Conservation (phyloP, 1,284 basidiomycete genomes). For the Leccinum pallidistipes region DNA sequence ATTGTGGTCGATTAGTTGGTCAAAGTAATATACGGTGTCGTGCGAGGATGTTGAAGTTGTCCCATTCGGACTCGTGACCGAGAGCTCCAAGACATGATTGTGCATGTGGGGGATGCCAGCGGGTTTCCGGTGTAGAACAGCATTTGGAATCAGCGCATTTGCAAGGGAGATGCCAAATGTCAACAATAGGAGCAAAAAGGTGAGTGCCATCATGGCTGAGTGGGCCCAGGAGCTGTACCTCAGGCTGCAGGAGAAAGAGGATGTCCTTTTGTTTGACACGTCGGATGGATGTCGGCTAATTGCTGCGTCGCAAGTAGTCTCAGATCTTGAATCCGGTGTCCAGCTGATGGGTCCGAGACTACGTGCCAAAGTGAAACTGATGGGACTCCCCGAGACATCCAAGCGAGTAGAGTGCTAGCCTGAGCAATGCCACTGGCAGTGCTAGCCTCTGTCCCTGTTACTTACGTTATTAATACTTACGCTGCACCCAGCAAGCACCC, state of each 20-base stretch:
- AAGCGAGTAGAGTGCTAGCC: too few species aligned
- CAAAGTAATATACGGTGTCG: slow-evolving; percentile 59
- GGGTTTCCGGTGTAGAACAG: slow-evolving; percentile 19
- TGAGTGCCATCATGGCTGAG: slow-evolving; percentile 14
- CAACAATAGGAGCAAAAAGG: slow-evolving; percentile 1
- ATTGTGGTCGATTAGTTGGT: slow-evolving; percentile 72
- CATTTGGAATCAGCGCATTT: slow-evolving; percentile 20
- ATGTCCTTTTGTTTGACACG: background rate
- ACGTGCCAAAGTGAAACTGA: background rate
- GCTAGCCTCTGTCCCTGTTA: too few species aligned
- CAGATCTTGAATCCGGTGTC: background rate
- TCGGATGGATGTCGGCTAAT: background rate
- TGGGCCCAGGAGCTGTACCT: background rate
- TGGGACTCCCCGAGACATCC: too few species aligned
- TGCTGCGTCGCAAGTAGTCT: background rate
- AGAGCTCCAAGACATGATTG: slow-evolving; percentile 5
- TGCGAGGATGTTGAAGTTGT: slow-evolving; percentile 19
- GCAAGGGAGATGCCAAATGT: slow-evolving; percentile 13
- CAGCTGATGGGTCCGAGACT: too few species aligned
- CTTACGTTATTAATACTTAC: too few species aligned
- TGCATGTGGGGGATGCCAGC: slow-evolving; percentile 12
- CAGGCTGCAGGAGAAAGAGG: background rate
- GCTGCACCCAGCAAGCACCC: too few species aligned
- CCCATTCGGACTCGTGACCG: slow-evolving; percentile 17
- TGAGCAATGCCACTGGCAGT: too few species aligned